Percentiles rank a stretch among this genome's conserved stretches.
Evolutionary conservation across 2,329 filamentous ascomycete species (phyloP).

Genomic region (Coniochaeta sp.): DNA sequence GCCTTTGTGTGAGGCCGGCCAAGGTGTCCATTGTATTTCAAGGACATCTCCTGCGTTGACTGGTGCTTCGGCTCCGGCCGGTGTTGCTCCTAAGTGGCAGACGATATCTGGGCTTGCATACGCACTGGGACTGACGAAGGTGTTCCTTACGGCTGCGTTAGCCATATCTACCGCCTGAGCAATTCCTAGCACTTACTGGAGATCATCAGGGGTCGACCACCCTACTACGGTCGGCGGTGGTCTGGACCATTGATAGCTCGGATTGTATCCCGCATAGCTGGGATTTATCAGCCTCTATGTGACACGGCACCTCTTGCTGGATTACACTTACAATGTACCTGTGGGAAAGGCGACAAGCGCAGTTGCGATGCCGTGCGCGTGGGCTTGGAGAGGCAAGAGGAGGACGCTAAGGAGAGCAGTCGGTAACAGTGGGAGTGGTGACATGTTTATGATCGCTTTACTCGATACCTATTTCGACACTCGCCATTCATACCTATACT

Average conservation of each 20-base stretch:
- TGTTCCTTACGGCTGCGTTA: slow-evolving; percentile 11
- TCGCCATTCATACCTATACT: not conserved
- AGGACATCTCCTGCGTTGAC: slow-evolving; percentile 18
- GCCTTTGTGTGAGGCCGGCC: slow-evolving; percentile 20
- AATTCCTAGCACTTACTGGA: slow-evolving; percentile 13
- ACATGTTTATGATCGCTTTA: not conserved
- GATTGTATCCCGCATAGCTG: slow-evolving; percentile 21
- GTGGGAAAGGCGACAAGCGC: slow-evolving; percentile 17
- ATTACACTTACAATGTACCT: slow-evolving; percentile 17
- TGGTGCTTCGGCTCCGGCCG: slow-evolving; percentile 16
- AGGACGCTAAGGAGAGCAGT: slow-evolving; percentile 5
- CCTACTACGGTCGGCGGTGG: slow-evolving; percentile 19
- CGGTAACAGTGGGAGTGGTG: not conserved
- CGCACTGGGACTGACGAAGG: slow-evolving; percentile 15
- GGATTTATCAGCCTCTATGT: slow-evolving; percentile 4
- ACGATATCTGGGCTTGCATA: slow-evolving; percentile 18
- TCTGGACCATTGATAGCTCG: slow-evolving; percentile 18
- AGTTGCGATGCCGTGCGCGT: slow-evolving; percentile 18
- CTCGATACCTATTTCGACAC: not conserved
- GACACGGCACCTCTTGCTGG: not conserved
- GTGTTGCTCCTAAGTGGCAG: slow-evolving; percentile 19
- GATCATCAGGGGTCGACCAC: slow-evolving; percentile 20
- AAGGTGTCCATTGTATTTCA: slow-evolving; percentile 19
- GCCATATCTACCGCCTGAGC: not conserved
- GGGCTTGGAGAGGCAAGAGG: slow-evolving; percentile 10